Conservation (phyloP, 331 rosid species). For the Malus hybrid region DNA sequence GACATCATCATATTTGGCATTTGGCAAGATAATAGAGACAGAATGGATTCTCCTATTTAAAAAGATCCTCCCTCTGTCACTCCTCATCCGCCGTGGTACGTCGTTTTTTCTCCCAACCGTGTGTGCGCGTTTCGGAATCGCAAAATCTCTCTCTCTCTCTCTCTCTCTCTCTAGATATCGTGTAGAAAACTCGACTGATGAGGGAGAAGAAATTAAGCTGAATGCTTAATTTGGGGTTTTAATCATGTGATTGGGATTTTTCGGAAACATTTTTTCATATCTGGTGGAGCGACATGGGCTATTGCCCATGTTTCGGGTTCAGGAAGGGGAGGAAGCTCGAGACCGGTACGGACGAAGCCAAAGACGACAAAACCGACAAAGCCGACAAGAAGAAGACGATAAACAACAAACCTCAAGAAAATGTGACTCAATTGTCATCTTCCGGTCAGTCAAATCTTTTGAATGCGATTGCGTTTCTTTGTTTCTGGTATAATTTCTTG, state of each 20-base stretch:
- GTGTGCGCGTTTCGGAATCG: not conserved
- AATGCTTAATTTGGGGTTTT: not conserved
- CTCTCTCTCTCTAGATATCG: not conserved
- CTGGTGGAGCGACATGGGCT: slow-evolving; percentile 19
- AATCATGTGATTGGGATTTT: not conserved
- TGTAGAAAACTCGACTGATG: not conserved
- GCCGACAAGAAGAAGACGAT: not conserved
- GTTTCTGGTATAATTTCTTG: not conserved
- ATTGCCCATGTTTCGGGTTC: slow-evolving; percentile 40
- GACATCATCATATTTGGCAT: not conserved
- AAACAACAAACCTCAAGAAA: not conserved
- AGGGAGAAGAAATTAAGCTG: not conserved
- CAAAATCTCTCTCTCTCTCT: not conserved
- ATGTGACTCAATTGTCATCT: slow-evolving; percentile 11
- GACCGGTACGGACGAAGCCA: not conserved
- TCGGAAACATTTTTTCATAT: not conserved
- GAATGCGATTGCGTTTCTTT: not conserved
- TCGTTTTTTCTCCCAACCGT: not conserved
- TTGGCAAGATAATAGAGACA: not conserved
- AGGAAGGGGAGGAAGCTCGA: slow-evolving; percentile 23
- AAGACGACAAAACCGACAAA: not conserved
- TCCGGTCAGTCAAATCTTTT: slow-evolving; percentile 23
- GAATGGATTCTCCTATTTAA: not conserved
- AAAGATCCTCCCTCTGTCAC: not conserved
- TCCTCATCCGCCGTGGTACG: not conserved